Conservation (phyloP, 179 eudicot species). For the Silene coronaria region DNA sequence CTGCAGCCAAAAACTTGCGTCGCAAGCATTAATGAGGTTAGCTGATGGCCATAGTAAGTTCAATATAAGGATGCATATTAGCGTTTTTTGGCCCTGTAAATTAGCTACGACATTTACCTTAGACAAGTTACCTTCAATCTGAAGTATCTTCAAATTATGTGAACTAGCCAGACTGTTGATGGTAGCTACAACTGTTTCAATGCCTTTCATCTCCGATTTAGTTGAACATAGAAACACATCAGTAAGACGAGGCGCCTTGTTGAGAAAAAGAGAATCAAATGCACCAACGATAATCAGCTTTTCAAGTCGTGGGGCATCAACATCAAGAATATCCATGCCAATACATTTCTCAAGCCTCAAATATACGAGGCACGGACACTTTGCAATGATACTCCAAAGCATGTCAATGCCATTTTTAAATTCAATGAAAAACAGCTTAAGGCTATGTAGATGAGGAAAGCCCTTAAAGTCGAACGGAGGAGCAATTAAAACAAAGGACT, state of each 20-base stretch:
- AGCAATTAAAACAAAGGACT: background rate
- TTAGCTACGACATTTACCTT: conserved; percentile 3
- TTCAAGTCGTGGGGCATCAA: background rate
- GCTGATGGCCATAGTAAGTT: background rate
- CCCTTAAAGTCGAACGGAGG: background rate
- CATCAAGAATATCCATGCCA: background rate
- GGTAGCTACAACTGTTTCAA: background rate
- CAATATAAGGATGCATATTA: too few relatives aligned
- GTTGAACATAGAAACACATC: background rate
- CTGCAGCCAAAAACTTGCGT: background rate
- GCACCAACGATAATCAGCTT: background rate
- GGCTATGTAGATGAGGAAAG: background rate
- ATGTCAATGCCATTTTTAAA: background rate
- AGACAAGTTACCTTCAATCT: background rate
- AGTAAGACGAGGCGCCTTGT: background rate
- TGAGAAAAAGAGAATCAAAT: background rate
- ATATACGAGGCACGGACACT: conserved; percentile 4
- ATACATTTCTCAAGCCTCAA: background rate
- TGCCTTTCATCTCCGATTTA: background rate
- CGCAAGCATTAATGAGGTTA: background rate
- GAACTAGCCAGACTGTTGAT: conserved; percentile 2
- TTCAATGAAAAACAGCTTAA: background rate
- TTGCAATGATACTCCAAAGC: background rate
- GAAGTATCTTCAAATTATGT: background rate
- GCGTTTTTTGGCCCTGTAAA: too few relatives aligned